Base-by-base conservation (phyloP, 1,139 yeast genomes). In the Suhomyces bolitotheri region DNA sequence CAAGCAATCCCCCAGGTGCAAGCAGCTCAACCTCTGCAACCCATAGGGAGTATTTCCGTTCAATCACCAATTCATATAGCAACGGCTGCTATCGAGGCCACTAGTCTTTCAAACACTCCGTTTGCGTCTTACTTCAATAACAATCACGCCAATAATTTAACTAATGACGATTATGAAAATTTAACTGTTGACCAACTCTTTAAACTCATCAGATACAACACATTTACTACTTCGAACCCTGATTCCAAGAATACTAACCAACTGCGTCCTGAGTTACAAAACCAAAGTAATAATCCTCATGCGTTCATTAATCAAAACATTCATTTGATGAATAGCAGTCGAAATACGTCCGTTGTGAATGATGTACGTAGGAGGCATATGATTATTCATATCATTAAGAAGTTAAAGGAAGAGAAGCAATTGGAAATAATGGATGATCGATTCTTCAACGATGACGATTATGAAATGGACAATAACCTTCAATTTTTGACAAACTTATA, bases 391-490 rank as follows among this genome's bases (percentile, higher is more conserved):
- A 60, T 69, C 15, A 43, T 71, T 26, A 64, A 63, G 39, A 70
- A 68, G 43, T 53, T 71, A 33, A 55, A 61, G 22, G 66, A 65
- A 31, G 69, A 66, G 31, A 67, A 66, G 39, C 71, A 64, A 27
- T 42, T 46, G 20, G 74, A 69, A 29, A 43, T 59, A 19, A 51
- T 62, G 22, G 73, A 68, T 42, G 62, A 60, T 31, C 54, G 62
- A 25, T 57, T 57, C 44, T 41, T 51, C 13, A 54, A 56, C 38
- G 67, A 62, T 31, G 45, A 51, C 27, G 74, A 69, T 31, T 63
- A 57, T 43, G 73, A 66, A 22, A 69, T 71, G 76, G 76, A 71
- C 51, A 65, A 60, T 39, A 62, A 60, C 41, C 55, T 71, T 22
- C 69, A 64, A 36, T 71, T 71, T 43, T 57, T 71, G 40, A 60